These are phyloP conservation scores for Pelargonium citronellum DNA, from an alignment of 441 rosid species.

Conservation along the genomic window DNA sequence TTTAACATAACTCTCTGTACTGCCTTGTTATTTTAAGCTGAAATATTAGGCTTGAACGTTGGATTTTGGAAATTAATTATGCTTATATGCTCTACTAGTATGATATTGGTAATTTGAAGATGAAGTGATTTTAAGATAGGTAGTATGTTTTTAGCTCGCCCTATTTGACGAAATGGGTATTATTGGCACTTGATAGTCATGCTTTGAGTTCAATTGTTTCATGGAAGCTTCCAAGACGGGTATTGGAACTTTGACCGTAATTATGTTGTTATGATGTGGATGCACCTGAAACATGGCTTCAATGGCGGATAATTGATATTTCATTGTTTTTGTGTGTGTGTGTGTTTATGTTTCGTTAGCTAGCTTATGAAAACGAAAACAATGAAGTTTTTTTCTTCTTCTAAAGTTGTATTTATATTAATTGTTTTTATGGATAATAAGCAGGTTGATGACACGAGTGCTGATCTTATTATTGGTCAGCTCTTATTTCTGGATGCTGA, in stretches of 20 bases:
- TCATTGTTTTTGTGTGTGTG: neutral
- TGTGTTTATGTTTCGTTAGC: neutral
- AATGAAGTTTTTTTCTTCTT: neutral
- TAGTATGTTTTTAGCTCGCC: no score
- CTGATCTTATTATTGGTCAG: conserved; percentile 81
- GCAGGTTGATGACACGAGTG: conserved; percentile 81
- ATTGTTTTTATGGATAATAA: conserved; percentile 16
- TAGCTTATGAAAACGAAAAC: neutral
- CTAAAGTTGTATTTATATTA: neutral
- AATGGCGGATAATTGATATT: neutral
- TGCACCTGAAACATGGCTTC: neutral
- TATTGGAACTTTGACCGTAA: neutral
- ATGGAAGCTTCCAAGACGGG: neutral
- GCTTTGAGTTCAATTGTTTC: neutral
- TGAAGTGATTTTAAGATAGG: no score
- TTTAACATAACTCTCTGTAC: neutral
- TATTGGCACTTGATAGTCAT: neutral
- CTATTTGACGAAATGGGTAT: neutral
- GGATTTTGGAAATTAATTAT: no score
- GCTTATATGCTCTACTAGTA: neutral
- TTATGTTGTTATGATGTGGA: neutral
- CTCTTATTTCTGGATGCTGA: conserved; percentile 81
- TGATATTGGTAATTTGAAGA: neutral
- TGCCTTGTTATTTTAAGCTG: neutral
- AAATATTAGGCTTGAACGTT: neutral